These are phyloP conservation scores for Cyclospora cayetanensis DNA, from an alignment of 169 alveolate genomes.

Conservation along the genomic window DNA sequence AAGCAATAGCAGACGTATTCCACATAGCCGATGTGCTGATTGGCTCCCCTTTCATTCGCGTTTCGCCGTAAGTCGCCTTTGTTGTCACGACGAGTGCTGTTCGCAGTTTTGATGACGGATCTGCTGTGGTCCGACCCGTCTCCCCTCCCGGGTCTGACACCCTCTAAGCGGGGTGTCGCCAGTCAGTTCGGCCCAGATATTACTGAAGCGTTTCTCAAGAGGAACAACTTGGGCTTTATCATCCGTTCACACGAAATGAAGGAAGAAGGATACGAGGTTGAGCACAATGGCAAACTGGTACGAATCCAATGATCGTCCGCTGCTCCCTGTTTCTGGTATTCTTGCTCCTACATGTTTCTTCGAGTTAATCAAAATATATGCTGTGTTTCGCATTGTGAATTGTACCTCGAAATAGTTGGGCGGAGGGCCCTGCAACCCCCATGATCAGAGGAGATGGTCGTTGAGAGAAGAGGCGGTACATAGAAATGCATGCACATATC, in stretches of 20 bases:
- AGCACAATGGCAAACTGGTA: slow-evolving; percentile 94
- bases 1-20: too few relatives aligned
- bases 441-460: neutral
- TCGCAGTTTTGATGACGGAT: slow-evolving; percentile 89
- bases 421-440: too few relatives aligned
- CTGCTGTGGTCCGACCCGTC: slow-evolving; percentile 99
- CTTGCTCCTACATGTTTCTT: too few relatives aligned
- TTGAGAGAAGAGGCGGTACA: neutral
- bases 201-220: slow-evolving; percentile 92
- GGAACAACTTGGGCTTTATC: slow-evolving; percentile 90
- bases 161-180: slow-evolving; percentile 96
- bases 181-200: slow-evolving; percentile 95
- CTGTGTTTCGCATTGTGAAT: too few relatives aligned
- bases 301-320: too few relatives aligned
- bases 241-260: slow-evolving; percentile 99
- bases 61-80: neutral
- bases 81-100: neutral
- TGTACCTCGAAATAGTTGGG: too few relatives aligned
- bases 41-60: too few relatives aligned
- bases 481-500: too few relatives aligned
- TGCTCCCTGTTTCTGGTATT: too few relatives aligned
- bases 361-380: too few relatives aligned
- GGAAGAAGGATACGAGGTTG: slow-evolving; percentile 98
- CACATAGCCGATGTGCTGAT: too few relatives aligned
- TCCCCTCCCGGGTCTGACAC: slow-evolving; percentile 94